phyloP scores from a whole-genome alignment of 2,329 filamentous ascomycete species.

The Volutella citrinella region DNA sequence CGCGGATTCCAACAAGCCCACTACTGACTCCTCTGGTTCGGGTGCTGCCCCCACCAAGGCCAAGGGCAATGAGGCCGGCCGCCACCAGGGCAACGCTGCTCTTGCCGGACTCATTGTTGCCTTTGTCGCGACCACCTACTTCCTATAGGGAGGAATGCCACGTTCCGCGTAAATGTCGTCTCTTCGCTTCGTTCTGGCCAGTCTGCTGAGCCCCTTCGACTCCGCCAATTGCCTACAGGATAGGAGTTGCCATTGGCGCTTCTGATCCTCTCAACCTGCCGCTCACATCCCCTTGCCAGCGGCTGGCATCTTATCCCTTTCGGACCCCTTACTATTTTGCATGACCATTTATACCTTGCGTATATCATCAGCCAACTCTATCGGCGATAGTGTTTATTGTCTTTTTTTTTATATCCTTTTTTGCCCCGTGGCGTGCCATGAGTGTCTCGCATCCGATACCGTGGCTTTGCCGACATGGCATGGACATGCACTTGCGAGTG shows the following conservation, averaged over 20 bases:
- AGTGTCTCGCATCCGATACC: conserved; percentile 12
- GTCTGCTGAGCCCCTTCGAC: conserved; percentile 9
- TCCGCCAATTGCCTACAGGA: conserved; percentile 4
- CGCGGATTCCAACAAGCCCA: conserved; percentile 14
- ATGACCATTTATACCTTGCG: conserved; percentile 19
- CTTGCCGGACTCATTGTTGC: conserved; percentile 54
- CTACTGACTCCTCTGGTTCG: conserved; percentile 23
- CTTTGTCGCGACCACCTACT: conserved; percentile 49
- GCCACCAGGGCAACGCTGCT: conserved; percentile 48
- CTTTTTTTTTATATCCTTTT: conserved; percentile 10
- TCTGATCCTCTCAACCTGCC: conserved; percentile 18
- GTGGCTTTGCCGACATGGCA: too few relatives aligned
- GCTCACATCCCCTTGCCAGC: conserved; percentile 14
- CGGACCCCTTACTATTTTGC: conserved; percentile 14
- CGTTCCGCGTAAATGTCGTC: conserved; percentile 1
- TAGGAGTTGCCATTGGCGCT: conserved; percentile 5
- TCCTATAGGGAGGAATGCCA: conserved; percentile 38
- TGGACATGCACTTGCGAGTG: too few relatives aligned
- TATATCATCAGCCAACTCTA: conserved; percentile 26
- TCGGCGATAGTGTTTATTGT: conserved; percentile 35
- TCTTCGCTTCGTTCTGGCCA: conserved; percentile 17
- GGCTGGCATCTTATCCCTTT: conserved; percentile 1
- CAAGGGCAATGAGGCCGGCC: conserved; percentile 44
- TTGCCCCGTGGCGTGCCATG: background rate
- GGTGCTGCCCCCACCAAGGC: conserved; percentile 31